These are phyloP conservation scores for Lactarius akahatsu DNA, from an alignment of 768 basidiomycete species.

Conservation along the genomic window DNA sequence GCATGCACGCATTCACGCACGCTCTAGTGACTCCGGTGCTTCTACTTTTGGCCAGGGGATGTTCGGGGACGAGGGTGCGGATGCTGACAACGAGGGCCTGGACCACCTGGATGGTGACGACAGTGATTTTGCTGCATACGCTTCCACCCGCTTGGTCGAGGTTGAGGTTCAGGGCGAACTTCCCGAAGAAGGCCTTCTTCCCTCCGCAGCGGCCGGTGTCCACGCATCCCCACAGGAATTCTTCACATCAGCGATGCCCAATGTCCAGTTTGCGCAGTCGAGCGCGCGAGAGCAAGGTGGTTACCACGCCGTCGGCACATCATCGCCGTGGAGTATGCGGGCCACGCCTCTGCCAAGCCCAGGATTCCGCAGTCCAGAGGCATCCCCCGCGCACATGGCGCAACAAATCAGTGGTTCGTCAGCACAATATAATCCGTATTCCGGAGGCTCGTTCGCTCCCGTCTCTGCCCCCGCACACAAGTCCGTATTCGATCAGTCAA, in stretches of 20 bases:
- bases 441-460: conserved; percentile 40
- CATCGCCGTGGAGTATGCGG: conserved; percentile 22
- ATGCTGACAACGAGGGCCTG: conserved; percentile 37
- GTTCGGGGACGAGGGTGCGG: conserved; percentile 33
- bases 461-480: conserved; percentile 71
- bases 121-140: conserved; percentile 25
- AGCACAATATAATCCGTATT: conserved; percentile 15
- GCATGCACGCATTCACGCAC: conserved; percentile 78
- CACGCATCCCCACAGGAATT: conserved; percentile 5
- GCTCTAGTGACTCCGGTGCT: conserved; percentile 37
- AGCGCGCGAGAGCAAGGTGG: conserved; percentile 21
- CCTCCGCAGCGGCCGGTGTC: conserved; percentile 7
- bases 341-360: conserved; percentile 23
- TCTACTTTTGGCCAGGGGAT: conserved; percentile 9
- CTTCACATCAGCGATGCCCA: conserved; percentile 18
- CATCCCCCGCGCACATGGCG: conserved; percentile 24
- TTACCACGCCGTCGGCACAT: conserved; percentile 18
- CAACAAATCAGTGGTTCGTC: conserved; percentile 24
- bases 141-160: conserved; percentile 32
- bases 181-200: conserved; percentile 26
- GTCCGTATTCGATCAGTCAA: conserved; percentile 58
- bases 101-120: conserved; percentile 39
- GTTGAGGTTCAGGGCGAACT: conserved; percentile 29
- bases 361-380: conserved; percentile 23
- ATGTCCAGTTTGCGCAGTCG: conserved; percentile 24